These are phyloP conservation scores for Macrophomina tecta DNA, from an alignment of 2,329 filamentous ascomycete genomes.

Conservation along the genomic window DNA sequence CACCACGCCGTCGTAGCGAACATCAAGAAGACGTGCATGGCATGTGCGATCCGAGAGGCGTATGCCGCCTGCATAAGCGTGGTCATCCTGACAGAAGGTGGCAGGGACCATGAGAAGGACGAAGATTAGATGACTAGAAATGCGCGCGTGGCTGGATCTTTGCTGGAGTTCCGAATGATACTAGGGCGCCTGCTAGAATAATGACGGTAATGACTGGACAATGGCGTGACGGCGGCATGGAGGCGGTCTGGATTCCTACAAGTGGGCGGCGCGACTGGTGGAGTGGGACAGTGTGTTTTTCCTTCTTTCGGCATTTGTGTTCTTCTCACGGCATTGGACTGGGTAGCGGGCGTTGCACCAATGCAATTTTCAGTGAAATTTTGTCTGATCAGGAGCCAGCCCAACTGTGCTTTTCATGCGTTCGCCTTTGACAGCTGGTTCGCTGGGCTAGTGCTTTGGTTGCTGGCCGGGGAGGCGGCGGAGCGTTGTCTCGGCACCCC, in stretches of 20 bases:
- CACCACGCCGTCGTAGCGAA: constrained; percentile 74
- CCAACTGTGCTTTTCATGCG: too few species aligned
- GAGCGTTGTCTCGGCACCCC: constrained; percentile 16
- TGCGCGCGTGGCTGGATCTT: neutral
- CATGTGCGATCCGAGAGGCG: constrained; percentile 76
- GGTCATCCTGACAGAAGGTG: constrained; percentile 65
- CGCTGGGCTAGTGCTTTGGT: neutral
- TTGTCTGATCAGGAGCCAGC: too few species aligned
- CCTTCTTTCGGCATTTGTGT: constrained; percentile 16
- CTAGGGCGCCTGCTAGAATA: constrained; percentile 2
- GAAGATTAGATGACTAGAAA: constrained; percentile 30
- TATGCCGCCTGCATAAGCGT: constrained; percentile 76
- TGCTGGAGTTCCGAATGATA: constrained; percentile 14
- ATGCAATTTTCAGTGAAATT: neutral
- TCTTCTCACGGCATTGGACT: neutral
- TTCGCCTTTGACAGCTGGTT: too few species aligned
- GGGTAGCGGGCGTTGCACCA: constrained; percentile 7
- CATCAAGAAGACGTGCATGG: constrained; percentile 71
- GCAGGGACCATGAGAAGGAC: constrained; percentile 54
- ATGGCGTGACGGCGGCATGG: constrained; percentile 12
- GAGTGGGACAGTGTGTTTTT: neutral
- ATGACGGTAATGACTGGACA: constrained; percentile 16
- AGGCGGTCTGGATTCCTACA: neutral
- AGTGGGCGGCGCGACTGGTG: neutral
- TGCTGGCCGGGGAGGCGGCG: constrained; percentile 3